Evolutionary conservation across 1,284 basidiomycete genomes (phyloP), one percentile per base, ranked within the genome.

Genomic region (Fomitopsis schrenkii): DNA sequence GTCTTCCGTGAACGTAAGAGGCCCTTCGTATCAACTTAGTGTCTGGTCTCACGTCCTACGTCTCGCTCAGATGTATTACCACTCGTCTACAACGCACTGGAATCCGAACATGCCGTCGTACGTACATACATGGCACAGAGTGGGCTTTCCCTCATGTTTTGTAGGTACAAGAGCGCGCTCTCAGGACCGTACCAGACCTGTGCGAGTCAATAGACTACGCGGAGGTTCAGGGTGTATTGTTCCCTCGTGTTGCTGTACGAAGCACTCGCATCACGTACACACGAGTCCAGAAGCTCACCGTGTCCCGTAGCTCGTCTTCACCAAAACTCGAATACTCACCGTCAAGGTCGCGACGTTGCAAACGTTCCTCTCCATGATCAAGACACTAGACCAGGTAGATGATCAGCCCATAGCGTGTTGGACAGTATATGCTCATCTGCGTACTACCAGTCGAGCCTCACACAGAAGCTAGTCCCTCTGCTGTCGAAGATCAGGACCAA

Each of bases 141-240:
- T 26, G 6, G 14, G 62, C 30, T 33, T 33, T 33, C 8, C 46
- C 63, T 68, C 65, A 65, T 62, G 62, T 15, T 65, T 35, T 33
- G 30, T 59, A 92, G 81, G 92, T 99, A 10, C 95, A 98, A 82
- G 97, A 99, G 75, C 87, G 90, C 62, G 96, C 94, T 0, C 77
- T 99, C 40, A 90, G 89, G 65, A 81, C 80, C 22, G 90, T 99
- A 0, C 97, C 97, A 0, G 86, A 87, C 55, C 79, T 99, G 0
- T 96, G 94, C 70, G 95, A 98, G 68, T 89, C 89, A 17, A 91
- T 99, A 52, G 97, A 98, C 74, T 97, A 96, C 70, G 91, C 91
- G 3, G 94, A 95, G 73, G 91, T 96, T 2, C 92, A 94, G 69
- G 86, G 90, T 12, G 86, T 94, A 3, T 74, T 96, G 33, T 93